Evolutionary conservation across 495 filamentous ascomycete species (phyloP), one percentile per base, ranked within the genome.

Genomic region (Elaphomyces granulatus): DNA sequence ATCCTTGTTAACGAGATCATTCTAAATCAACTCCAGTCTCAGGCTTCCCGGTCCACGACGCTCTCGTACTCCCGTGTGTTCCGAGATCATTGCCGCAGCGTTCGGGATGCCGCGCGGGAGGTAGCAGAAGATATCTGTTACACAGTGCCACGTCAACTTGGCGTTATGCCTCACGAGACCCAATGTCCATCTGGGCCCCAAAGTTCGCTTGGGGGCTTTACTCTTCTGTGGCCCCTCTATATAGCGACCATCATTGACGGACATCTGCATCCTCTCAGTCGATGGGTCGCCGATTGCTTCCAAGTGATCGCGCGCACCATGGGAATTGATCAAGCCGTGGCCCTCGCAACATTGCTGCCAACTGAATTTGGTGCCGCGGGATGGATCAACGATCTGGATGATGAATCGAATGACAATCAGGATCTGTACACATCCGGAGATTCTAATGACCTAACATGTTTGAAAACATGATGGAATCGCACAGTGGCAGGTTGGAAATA

Each of bases 1-100:
- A 71, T 79, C 32, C 49, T 78, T 9, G 56, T 70, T 18, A 71
- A 67, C 48, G 69, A 78, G 38, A 59, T 43, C 15, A 31, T 43
- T 20, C 17, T 43, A 3, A 16, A 26, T 15, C 21, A 33, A 3
- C 21, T 37, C n/a, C 17, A 18, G 17, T 12, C 19, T 20, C 34
- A 36, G 33, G 33, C 15, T 21, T 6, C 6, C 3, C 40, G 31
- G 4, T 23, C 33, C 4, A 15, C 18, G 2, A 20, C 20, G 23
- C 23, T 28, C 23, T 28, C 23, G 6, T 12, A 28, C 23, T 28
- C 23, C 23, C 23, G 12, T 6, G 23, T 6, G 12, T 28, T 28
- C 12, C 23, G 6, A 28, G 23, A 28, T 8, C 34, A 14, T 18
- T 43, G 40, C 20, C 21, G 31, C 23, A 33, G 40, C 8, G 10